These are phyloP conservation scores for Coemansia javaensis DNA, from an alignment of 192 early-diverging fungal species.

Conservation along the genomic window DNA sequence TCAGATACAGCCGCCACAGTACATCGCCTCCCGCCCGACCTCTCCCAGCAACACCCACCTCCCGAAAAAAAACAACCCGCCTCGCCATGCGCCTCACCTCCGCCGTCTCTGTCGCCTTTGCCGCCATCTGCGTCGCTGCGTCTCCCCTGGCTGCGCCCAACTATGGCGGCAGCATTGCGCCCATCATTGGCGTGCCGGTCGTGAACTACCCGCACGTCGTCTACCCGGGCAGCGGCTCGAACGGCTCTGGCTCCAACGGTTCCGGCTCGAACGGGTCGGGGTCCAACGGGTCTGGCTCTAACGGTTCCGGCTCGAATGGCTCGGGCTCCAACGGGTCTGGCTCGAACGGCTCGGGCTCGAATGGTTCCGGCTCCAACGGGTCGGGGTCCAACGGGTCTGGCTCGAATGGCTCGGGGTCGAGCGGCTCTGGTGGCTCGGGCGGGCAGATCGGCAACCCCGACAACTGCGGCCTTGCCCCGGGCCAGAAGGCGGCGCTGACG, in stretches of 20 bases:
- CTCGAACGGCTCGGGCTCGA: conserved; percentile 5
- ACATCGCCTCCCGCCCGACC: no score
- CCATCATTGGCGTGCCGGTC: conserved; percentile 13
- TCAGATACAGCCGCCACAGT: no score
- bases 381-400: conserved; percentile 12
- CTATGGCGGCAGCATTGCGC: conserved; percentile 28
- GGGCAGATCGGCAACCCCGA: conserved; percentile 26
- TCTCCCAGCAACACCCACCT: no score
- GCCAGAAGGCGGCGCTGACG: conserved; percentile 35
- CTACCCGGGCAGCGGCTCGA: conserved; percentile 17
- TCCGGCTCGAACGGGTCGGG: conserved; percentile 6
- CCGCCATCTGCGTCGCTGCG: conserved; percentile 27
- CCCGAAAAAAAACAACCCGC: no score
- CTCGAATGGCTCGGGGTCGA: conserved; percentile 11
- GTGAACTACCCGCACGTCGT: conserved; percentile 3
- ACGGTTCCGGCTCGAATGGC: conserved; percentile 19
- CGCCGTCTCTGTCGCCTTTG: conserved; percentile 16
- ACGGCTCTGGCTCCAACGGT: not conserved
- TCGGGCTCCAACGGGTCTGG: conserved; percentile 4
- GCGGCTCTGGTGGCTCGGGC: conserved; percentile 9
- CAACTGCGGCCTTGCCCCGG: conserved; percentile 34
- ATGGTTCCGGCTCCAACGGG: conserved; percentile 14
- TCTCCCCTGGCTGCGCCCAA: conserved; percentile 31
- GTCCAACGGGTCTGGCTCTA: conserved; percentile 8
- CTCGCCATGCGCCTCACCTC: conserved; percentile 37